Base-by-base conservation (phyloP, 2,329 filamentous ascomycete species). In the Diplodia corticola region DNA sequence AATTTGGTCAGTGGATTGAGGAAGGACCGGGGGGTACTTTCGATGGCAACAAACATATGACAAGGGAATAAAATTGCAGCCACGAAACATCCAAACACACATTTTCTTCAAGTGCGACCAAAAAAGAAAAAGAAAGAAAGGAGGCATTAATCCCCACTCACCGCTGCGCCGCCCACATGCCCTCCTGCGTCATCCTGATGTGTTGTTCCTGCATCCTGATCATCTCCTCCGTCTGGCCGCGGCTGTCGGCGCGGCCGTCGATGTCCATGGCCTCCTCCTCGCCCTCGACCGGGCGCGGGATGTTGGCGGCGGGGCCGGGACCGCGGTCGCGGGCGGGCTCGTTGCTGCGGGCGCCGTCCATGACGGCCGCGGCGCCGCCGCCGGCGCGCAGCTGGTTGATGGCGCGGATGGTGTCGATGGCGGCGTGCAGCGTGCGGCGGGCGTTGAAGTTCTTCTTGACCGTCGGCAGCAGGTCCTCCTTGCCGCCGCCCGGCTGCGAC, bases 371-470 rank as follows among this genome's bases (percentile, higher is more conserved):
- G 12, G 76, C 73, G 3, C 84, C 84, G 33, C 85, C 84, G 30
- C 86, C 86, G 48, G 88, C 86, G 68, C 87, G 80, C 15, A 89
- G 77, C 75, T 89, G 88, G 73, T 89, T 89, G 75, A 89, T 89
- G 2, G 87, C 87, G 26, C 87, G 82, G 35, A 89, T 88, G 0
- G 87, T 89, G 74, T 89, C 87, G 71, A 89, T 89, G 17, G 87
- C 87, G 66, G 87, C 88, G 76, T 89, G 87, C 40, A 89, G 79
- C 13, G 87, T 89, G 49, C 87, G 80, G 2, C 87, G 79, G 1
- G 87, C 87, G 69, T 89, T 89, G 81, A 89, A 89, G 74, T 89
- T 89, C 82, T 89, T 89, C 82, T 89, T 89, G 69, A 89, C 85
- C 0, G 84, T 87, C 2, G 87, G 87, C 55, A 89, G 76, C 33